Percentiles rank a stretch among this genome's conserved stretches.
Evolutionary conservation across 768 basidiomycete species (phyloP).

Genomic region (Mrakia gelida): DNA sequence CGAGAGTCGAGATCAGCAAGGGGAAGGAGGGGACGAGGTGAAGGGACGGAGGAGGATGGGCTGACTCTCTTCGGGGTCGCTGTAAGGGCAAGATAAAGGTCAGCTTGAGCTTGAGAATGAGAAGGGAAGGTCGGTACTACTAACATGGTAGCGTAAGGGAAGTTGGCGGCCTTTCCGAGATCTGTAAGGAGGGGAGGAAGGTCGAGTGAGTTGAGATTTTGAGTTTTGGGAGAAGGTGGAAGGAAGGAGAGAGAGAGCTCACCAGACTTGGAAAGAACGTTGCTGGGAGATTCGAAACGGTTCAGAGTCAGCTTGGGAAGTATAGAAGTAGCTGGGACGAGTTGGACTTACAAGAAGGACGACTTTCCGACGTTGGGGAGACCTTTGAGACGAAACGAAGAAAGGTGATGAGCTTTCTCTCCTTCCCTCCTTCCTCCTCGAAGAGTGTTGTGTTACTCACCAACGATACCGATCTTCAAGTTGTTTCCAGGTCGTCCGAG

Average conservation of each 20-base stretch:
- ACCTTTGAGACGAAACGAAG: conserved; percentile 49
- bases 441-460: conserved; percentile 52
- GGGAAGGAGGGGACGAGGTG: neutral
- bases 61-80: conserved; percentile 67
- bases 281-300: conserved; percentile 45
- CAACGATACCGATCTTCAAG: conserved; percentile 91
- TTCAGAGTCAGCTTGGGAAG: neutral
- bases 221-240: neutral
- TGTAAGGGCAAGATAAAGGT: conserved; percentile 51
- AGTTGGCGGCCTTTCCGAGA: conserved; percentile 92
- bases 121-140: neutral
- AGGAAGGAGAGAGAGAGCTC: neutral
- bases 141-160: conserved; percentile 63
- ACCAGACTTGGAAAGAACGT: conserved; percentile 88
- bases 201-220: neutral
- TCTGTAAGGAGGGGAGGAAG: conserved; percentile 49
- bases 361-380: conserved; percentile 97
- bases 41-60: neutral
- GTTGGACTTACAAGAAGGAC: conserved; percentile 67
- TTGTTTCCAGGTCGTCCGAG: conserved; percentile 94
- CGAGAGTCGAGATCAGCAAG: neutral
- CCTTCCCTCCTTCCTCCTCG: neutral
- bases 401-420: neutral
- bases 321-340: too few species aligned
- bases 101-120: neutral